Evolutionary conservation across 345 rosid genomes (phyloP).

Genomic region (Lepidium didymum): DNA sequence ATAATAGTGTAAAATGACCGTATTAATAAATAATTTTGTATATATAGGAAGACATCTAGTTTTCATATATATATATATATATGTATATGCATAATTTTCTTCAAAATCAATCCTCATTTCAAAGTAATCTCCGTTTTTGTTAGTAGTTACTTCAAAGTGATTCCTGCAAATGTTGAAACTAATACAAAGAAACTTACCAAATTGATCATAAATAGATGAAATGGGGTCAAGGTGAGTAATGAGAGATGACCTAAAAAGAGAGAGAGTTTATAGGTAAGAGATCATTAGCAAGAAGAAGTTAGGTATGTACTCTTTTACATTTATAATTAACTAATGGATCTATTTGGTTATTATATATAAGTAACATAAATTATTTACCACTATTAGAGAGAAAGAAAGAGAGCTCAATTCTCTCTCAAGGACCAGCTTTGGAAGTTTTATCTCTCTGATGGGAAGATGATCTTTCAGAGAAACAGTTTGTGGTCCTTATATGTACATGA

Average conservation of each 20-base stretch:
- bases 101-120: neutral
- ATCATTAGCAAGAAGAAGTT: slow-evolving; percentile 27
- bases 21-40: neutral
- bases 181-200: slow-evolving; percentile 21
- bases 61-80: neutral
- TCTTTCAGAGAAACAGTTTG: slow-evolving; percentile 16
- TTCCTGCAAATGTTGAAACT: slow-evolving; percentile 22
- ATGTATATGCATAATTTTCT: neutral
- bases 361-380: slow-evolving; percentile 21
- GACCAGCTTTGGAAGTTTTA: slow-evolving; percentile 31
- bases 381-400: slow-evolving; percentile 6
- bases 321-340: neutral
- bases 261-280: slow-evolving; percentile 24
- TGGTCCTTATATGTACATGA: slow-evolving; percentile 28
- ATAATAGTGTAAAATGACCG: neutral
- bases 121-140: slow-evolving; percentile 23
- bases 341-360: slow-evolving; percentile 21
- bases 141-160: slow-evolving; percentile 22
- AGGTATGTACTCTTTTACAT: slow-evolving; percentile 29
- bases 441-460: slow-evolving; percentile 17
- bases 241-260: slow-evolving; percentile 19
- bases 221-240: slow-evolving; percentile 28
- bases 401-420: slow-evolving; percentile 26
- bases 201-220: slow-evolving; percentile 12
- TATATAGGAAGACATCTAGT: neutral